A percentile compares a stretch with the other conserved stretches of the same genome.
phyloP scores from a whole-genome alignment of 1,139 yeast genomes.

The Zygosaccharomyces pseudobailii region DNA sequence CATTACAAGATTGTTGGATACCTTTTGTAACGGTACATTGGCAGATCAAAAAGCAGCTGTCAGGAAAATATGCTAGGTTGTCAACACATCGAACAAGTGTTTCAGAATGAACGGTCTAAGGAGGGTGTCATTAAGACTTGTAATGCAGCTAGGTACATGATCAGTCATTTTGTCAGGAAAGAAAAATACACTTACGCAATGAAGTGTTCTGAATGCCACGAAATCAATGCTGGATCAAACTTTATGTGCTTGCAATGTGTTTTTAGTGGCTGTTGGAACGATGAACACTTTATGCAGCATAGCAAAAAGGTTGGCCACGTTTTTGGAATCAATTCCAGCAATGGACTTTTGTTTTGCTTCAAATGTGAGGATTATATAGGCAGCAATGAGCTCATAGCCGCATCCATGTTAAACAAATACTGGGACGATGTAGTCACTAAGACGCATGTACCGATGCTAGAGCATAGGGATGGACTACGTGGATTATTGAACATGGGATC shows the following conservation, averaged over 20 bases:
- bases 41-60: background rate
- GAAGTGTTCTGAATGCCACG: constrained; percentile 29
- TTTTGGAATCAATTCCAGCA: constrained; percentile 49
- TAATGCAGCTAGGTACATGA: constrained; percentile 25
- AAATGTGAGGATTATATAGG: constrained; percentile 69
- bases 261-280: constrained; percentile 65
- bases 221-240: constrained; percentile 43
- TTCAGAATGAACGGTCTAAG: constrained; percentile 25
- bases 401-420: constrained; percentile 22
- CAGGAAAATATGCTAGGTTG: constrained; percentile 18
- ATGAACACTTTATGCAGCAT: constrained; percentile 59
- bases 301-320: constrained; percentile 59
- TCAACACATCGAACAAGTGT: constrained; percentile 27
- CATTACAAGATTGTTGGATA: background rate
- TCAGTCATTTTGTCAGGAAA: constrained; percentile 20
- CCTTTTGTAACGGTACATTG: background rate
- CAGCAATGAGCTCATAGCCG: constrained; percentile 36
- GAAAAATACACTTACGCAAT: constrained; percentile 22
- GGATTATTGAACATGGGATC: constrained; percentile 95
- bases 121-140: constrained; percentile 28
- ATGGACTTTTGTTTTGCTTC: constrained; percentile 67
- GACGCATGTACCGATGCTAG: constrained; percentile 48
- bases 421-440: constrained; percentile 33
- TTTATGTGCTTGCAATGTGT: constrained; percentile 82
- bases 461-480: constrained; percentile 68